Base-by-base conservation (phyloP, 352 stramenopile genomes). In the Phytophthora colocasiae region DNA sequence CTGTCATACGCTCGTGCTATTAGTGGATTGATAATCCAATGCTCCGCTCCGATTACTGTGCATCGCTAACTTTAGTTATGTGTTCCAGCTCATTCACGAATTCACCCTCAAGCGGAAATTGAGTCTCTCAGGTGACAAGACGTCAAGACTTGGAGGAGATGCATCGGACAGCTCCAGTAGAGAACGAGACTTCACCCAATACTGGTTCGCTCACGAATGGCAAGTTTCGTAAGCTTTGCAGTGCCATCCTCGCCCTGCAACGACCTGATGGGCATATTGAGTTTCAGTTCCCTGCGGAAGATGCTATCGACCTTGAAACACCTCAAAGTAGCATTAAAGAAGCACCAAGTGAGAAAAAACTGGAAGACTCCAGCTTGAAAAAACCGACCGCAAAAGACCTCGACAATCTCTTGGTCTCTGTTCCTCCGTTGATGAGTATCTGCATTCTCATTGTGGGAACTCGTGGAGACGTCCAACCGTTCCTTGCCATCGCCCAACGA, bases 381-480 rank as follows among this genome's bases (percentile, higher is more conserved):
- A 58, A 41, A 36, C 29, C 14, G 5, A 31, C 3, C 17, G 19
- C 4, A 29, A 46, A 45, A 31, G 6, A 12, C 17, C 29, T 34
- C 10, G 7, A 31, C 2, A 55, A 62, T n/a, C 39, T 1, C 2
- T 27, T 69, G 14, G 40, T 69, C 31, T 61, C 47, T 1, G 43
- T 63, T 19, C 65, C 71, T 11, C 77, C 80, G 3, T n/a, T 44
- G 2, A 87, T 97, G 81, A 88, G 54, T 24, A 74, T 97, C 27
- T 91, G 92, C 44, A 95, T 97, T 62, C 92, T 97, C 83, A 87
- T 97, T 56, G 90, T 97, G 8, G 90, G 90, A 31, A 97, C 90
- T 0, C 80, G 83, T 6, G 89, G 90, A 15, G 90, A 97, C 52
- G 89, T 96, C 31, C 82, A 95, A 73, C 89, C 89, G 8, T 97